Base-by-base conservation (phyloP, 192 early-diverging fungal species). In the Coemansia sp. region DNA sequence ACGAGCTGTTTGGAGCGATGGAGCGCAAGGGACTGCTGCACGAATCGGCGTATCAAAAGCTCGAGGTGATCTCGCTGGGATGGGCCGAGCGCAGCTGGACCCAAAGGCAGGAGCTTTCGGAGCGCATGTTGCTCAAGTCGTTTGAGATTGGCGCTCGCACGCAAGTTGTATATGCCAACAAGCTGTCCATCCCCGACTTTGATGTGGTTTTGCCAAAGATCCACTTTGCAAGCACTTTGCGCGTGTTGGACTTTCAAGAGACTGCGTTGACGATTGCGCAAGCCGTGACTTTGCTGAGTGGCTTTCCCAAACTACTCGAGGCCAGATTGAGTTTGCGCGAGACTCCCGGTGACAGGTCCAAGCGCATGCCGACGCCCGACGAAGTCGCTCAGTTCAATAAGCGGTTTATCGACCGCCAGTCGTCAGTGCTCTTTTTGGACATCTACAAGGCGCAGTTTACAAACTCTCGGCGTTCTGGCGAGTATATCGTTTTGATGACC, bases 401-500 rank as follows among this genome's bases (percentile, higher is more conserved):
- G 27, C 27, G 59, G 40, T 59, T 43, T 19, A 60, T 60, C 32
- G 60, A 61, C 24, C 45, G 46, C 15, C 31, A 19, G 19, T 54
- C 64, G 0, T 59, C 70, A 17, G 42, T 60, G n/a, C 15, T 35
- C 10, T 38, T 59, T 3, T 31, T 73, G 38, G 37, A 60, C 20
- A 67, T 73, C 17, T 10, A 17, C 36, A 47, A 19, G 9, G 24
- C 31, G 1, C 8, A 29, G 11, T 73, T 67, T 49, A 12, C 15
- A 0, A 65, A 40, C 40, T 31, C 12, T 31, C 63, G 70, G 22
- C 57, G 58, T 11, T 46, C 64, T 4, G 70, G 27, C 2, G 70
- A 73, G 63, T 62, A 37, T 22, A 45, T 73, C 35, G 59, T 73
- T 37, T 49, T 73, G 47, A 47, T 73, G n/a, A 25, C 43, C 12